A percentile compares a stretch with the other conserved stretches of the same genome.
These are phyloP conservation scores for Erythrophleum ivorense DNA, from an alignment of 331 rosid genomes.

Conservation along the genomic window DNA sequence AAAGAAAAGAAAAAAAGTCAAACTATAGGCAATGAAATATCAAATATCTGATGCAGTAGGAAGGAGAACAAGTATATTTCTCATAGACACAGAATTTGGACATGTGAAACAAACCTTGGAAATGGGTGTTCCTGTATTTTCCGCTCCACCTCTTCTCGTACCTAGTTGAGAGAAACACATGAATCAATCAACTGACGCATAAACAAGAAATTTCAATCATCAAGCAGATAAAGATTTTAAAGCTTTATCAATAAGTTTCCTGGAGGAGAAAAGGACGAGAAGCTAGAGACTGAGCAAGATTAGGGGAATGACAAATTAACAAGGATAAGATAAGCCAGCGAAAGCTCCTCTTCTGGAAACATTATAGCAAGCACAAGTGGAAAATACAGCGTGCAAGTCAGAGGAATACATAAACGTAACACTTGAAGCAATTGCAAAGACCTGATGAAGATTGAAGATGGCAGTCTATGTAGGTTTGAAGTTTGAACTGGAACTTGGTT, in stretches of 20 bases:
- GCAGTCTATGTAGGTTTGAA: not conserved
- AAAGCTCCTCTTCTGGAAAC: not conserved
- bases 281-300: not conserved
- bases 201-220: not conserved
- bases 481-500: conserved; percentile 4
- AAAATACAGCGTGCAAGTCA: conserved; percentile 1
- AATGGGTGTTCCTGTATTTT: conserved; percentile 33
- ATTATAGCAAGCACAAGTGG: not conserved
- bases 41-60: not conserved
- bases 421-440: conserved; percentile 8
- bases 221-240: not conserved
- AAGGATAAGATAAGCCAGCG: not conserved
- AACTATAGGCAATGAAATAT: not conserved
- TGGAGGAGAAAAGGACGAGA: not conserved
- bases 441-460: conserved; percentile 25
- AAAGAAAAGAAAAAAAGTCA: not conserved
- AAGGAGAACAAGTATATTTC: not conserved
- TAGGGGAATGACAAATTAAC: not conserved
- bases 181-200: conserved; percentile 13
- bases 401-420: not conserved
- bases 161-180: conserved; percentile 51
- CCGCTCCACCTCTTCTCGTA: conserved; percentile 63
- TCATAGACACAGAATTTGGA: conserved; percentile 10
- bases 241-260: not conserved
- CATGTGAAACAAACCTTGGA: conserved; percentile 57